Evolutionary conservation across 2,329 filamentous ascomycete genomes (phyloP), one percentile per base, ranked within the genome.

Genomic region (Myriosclerotinia duriaeana): DNA sequence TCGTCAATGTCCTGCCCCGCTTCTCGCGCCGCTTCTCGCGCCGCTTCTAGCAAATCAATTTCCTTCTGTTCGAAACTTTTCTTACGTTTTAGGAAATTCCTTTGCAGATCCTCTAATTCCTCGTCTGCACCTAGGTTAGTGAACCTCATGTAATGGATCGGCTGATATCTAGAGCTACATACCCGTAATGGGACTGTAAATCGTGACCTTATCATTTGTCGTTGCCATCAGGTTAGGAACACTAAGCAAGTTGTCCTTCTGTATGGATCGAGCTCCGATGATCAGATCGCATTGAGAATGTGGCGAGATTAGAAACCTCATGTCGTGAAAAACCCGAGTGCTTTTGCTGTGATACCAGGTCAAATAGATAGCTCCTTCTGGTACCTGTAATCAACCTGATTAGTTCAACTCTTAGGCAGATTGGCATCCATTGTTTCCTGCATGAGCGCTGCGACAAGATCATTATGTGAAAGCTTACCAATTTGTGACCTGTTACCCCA

Each of bases 241-340:
- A 17, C 56, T 53, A 3, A 71, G 53, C 3, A 71, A 36, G 12
- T 66, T 67, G 12, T 71, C 34, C 22, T 69, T 62, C 7, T 56
- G 53, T 30, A 71, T 70, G 14, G 69, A 71, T 17, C 63, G 61
- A 52, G 68, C 64, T 17, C 69, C 68, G 44, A 70, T 69, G 55
- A 71, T 61, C 22, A 71, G 66, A 44, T 71, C 69, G 42, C 34
- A 70, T 30, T 60, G 44, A 4, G 54, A 44, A 64, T 69, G 15
- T 7, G 54, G 42, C 11, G 69, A 72, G 8, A 72, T 64, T 1
- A 72, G 61, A 63, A 71, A 72, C 2, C 69, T 66, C 69, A 71
- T 72, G n/a, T 66, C 30, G 48, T 70, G 70, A n/a, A 72, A 72
- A 12, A 72, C 66, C 5, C 70, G 30, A 3, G 70, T 68, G 42